Conservation (phyloP, 345 rosid species). For the Mallotus nudiflorus region DNA sequence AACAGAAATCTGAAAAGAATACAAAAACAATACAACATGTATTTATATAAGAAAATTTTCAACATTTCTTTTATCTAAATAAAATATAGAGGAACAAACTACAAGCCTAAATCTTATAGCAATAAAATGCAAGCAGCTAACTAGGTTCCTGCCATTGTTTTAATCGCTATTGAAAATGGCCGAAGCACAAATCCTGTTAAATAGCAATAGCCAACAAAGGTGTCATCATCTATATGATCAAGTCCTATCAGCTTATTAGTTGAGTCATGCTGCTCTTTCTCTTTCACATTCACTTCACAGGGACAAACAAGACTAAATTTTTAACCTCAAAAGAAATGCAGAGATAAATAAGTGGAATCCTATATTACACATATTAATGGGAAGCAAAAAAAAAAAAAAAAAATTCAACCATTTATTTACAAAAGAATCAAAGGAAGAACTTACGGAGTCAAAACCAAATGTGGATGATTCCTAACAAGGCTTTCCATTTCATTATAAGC, state of each 20-base stretch:
- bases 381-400: no score
- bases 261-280: neutral
- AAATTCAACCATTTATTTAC: neutral
- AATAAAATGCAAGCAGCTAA: no score
- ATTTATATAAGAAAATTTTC: neutral
- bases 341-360: no score
- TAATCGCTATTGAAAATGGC: no score
- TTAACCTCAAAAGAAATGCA: no score
- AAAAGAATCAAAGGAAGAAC: constrained; percentile 24
- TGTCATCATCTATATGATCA: neutral
- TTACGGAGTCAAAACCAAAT: constrained; percentile 66
- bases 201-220: neutral
- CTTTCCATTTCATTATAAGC: constrained; percentile 87
- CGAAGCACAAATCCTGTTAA: neutral
- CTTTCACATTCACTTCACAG: neutral
- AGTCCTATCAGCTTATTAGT: neutral
- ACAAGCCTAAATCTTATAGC: no score
- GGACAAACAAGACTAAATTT: neutral
- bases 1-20: neutral
- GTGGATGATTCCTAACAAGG: constrained; percentile 68
- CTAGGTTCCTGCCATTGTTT: neutral
- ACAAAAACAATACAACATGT: neutral
- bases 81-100: neutral
- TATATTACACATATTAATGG: no score
- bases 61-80: no score